These are phyloP conservation scores for Trichophyton schoenleinii DNA, from an alignment of 2,329 filamentous ascomycete genomes.

Conservation along the genomic window DNA sequence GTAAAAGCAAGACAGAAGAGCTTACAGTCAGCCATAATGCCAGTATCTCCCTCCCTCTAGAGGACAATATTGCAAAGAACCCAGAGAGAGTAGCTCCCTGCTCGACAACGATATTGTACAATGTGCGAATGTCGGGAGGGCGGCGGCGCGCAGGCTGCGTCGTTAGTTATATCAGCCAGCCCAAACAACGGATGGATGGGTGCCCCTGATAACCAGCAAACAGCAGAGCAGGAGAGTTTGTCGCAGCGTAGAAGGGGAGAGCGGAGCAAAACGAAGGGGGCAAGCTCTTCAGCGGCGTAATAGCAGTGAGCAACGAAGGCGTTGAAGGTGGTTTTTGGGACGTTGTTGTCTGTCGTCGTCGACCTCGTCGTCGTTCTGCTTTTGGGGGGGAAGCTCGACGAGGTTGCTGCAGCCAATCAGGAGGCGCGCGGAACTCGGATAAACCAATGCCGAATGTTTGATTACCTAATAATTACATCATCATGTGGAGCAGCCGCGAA, in stretches of 20 bases:
- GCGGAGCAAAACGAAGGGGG: background rate
- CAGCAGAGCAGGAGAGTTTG: background rate
- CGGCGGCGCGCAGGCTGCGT: background rate
- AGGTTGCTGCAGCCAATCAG: conserved; percentile 2
- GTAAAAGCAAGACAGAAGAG: background rate
- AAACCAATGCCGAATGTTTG: background rate
- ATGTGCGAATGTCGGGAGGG: background rate
- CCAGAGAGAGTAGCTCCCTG: background rate
- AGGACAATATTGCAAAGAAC: background rate
- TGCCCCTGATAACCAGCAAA: background rate
- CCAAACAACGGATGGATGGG: background rate
- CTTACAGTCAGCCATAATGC: conserved; percentile 4
- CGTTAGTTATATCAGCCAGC: background rate
- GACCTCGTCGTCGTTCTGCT: conserved; percentile 1
- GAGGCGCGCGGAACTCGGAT: background rate
- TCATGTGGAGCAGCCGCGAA: background rate
- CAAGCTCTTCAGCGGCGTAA: background rate
- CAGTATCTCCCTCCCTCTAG: background rate
- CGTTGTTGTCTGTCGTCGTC: background rate
- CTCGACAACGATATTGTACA: background rate
- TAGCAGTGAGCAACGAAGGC: background rate
- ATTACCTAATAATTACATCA: conserved; percentile 2
- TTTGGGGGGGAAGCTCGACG: conserved; percentile 4
- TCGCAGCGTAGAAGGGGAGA: background rate
- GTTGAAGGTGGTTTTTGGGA: background rate